Base-by-base conservation (phyloP, 169 alveolate genomes). In the Plasmodium gonderi region DNA sequence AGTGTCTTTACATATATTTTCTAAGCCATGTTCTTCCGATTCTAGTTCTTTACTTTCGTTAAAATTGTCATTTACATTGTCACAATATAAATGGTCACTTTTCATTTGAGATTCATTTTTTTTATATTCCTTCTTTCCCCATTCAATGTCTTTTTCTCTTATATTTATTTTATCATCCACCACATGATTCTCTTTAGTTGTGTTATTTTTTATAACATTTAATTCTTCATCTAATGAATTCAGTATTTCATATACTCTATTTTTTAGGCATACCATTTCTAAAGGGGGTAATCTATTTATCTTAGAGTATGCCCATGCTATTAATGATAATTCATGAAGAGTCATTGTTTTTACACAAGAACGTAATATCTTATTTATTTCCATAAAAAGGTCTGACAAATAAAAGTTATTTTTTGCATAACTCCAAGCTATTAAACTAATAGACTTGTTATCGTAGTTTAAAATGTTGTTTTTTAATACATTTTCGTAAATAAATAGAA, bases 381-480 rank as follows among this genome's bases (percentile, higher is more conserved):
- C 92, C 51, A 85, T 75, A 85, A 85, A 85, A 49, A 85, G 92
- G 47, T 85, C 87, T 44, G 92, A 72, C 49, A 85, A 75, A 77
- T 85, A 85, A 54, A 85, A 85, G 79, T 74, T 85, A 38, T 85
- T 85, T 85, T 85, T 85, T 38, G 92, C 92, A 64, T 85, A 85
- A 75, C 92, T 85, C 92, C 92, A 85, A 65, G 92, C 92, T 74
- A 85, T 85, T 85, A 85, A 54, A 36, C 92, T 85, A 85, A 85
- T 75, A 64, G 92, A 49, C 49, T 85, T 85, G 14, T 85, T 85
- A 77, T 85, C 92, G 44, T 85, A 85, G 79, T 85, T 85, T 85
- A 85, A 33, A 51, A 85, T 85, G 69, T 85, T 85, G 79, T 85
- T 85, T 42, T 75, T 85, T 54, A 85, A 36, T 14, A 85, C 89